A percentile compares a stretch with the other conserved stretches of the same genome.
Conservation (phyloP, 768 basidiomycete genomes). For the Xerocomus brunneocitrinus region DNA sequence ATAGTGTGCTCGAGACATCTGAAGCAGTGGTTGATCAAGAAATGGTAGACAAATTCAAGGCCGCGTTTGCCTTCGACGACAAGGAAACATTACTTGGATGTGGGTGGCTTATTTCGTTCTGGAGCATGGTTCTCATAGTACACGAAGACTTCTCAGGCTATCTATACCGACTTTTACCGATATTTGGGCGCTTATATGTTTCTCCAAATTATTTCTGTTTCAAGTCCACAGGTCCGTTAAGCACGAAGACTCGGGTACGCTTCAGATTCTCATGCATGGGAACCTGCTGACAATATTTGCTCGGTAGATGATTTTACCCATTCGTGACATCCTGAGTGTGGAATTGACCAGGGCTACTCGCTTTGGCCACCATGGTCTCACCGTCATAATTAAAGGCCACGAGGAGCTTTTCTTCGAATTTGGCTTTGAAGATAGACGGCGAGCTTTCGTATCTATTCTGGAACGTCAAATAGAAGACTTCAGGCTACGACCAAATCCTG, state of each 20-base stretch:
- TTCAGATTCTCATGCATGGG: not conserved
- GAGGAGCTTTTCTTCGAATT: constrained; percentile 99
- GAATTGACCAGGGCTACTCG: constrained; percentile 85
- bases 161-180: constrained; percentile 83
- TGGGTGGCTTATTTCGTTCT: constrained; percentile 40
- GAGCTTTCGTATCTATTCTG: constrained; percentile 70
- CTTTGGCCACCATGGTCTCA: constrained; percentile 86
- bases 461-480: constrained; percentile 78
- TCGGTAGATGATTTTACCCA: constrained; percentile 87
- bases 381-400: constrained; percentile 89
- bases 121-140: constrained; percentile 5
- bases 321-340: constrained; percentile 78
- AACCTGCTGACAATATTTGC: constrained; percentile 2
- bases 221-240: constrained; percentile 79
- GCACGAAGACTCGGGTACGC: constrained; percentile 76
- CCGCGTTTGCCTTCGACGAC: constrained; percentile 82
- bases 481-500: constrained; percentile 43
- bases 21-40: constrained; percentile 59
- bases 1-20: constrained; percentile 78
- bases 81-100: constrained; percentile 85
- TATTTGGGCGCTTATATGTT: constrained; percentile 83
- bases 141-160: constrained; percentile 85
- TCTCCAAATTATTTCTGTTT: constrained; percentile 95
- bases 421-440: constrained; percentile 70
- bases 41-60: constrained; percentile 69